Conservation (phyloP, 148 eudicot genomes). For the Chenopodium formosanum region DNA sequence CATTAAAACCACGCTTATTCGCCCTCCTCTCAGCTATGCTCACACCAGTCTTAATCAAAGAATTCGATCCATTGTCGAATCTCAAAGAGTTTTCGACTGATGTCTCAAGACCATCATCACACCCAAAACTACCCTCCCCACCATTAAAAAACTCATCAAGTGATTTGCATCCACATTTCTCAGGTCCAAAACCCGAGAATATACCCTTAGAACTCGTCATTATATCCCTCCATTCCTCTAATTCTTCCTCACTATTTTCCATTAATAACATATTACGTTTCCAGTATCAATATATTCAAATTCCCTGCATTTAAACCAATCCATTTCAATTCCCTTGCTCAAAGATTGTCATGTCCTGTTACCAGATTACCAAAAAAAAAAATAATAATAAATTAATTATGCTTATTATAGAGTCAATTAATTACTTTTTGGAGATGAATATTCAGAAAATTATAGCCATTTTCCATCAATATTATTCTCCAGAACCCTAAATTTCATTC, state of each 20-base stretch:
- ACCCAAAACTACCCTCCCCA: conserved; percentile 9
- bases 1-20: conserved; percentile 47
- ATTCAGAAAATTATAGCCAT: background rate
- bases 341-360: background rate
- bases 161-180: background rate
- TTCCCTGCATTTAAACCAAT: background rate
- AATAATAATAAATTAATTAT: too few relatives aligned
- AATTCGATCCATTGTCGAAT: background rate
- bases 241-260: conserved; percentile 27
- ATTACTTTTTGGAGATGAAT: too few relatives aligned
- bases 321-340: background rate
- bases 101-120: conserved; percentile 6
- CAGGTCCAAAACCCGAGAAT: conserved; percentile 18
- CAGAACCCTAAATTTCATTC: too few relatives aligned
- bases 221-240: conserved; percentile 29
- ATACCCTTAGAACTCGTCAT: conserved; percentile 13
- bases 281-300: background rate
- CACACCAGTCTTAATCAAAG: conserved; percentile 15
- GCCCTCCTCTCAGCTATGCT: conserved; percentile 71
- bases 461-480: background rate
- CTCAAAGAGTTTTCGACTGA: conserved; percentile 1
- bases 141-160: conserved; percentile 6
- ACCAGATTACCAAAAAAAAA: background rate
- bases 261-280: background rate
- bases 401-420: too few relatives aligned